Evolutionary conservation across 2,329 filamentous ascomycete genomes (phyloP), one percentile per base, ranked within the genome.

Genomic region (Sporothrix luriei): DNA sequence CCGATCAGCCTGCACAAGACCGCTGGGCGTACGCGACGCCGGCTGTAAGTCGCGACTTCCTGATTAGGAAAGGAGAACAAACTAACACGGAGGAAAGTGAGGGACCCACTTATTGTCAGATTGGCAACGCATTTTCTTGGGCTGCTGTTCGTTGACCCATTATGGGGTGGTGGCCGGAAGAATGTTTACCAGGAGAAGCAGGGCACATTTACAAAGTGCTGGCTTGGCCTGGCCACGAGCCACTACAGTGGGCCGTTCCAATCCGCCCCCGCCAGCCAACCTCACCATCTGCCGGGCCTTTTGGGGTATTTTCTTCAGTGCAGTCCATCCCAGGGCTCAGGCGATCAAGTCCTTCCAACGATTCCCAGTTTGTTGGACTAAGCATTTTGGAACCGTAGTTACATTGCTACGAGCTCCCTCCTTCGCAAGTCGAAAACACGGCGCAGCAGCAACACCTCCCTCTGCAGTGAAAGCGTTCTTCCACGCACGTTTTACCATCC

Each of bases 1-100:
- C 33, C 7, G 16, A 40, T 43, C 7, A 24, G 55, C 19, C 24
- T 57, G 26, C 14, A 29, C 6, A 19, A 48, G 19, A 16, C 43
- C 43, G 43, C 43, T 19, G 43, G 14, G 14, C 14, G 43, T 48
- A 19, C 2, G 14, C 5, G 43, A 48, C 11, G 11, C 2, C 14
- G 13, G 43, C 62, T 65, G 62, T 51, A 52, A 66, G 62, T 43
- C 48, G 13, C 16, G 19, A 66, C 62, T 66, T 51, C 62, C 62
- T 66, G 48, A 66, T 66, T 66, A 65, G 62, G 62, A 48, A 66
- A 19, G 62, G 24, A 33, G 29, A 24, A 9, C 19, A 40, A 38
- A 66, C 16, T 51, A 51, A 65, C 43, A 48, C 43, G 19, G 61
- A 51, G 11, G 46, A 65, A 49, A 43, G 46, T 51, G 21, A 11